phyloP scores from a whole-genome alignment of 805 yeast genomes.

The Blastobotrys chiropterorum region DNA sequence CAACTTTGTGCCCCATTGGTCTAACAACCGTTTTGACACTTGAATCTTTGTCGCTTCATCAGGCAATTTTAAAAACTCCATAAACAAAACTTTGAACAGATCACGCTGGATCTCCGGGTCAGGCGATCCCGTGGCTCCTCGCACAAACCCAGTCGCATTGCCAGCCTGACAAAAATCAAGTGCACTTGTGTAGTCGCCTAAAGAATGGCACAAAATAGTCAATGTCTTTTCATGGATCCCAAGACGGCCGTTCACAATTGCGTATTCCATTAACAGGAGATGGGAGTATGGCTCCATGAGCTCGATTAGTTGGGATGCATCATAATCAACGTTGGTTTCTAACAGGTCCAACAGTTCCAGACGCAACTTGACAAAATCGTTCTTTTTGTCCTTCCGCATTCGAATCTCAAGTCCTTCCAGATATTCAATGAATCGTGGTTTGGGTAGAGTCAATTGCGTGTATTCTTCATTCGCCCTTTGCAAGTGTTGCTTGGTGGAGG shows the following conservation, averaged over 20 bases:
- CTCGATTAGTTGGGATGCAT: slow-evolving; percentile 19
- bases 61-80: slow-evolving; percentile 21
- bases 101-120: slow-evolving; percentile 18
- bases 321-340: slow-evolving; percentile 20
- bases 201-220: slow-evolving; percentile 26
- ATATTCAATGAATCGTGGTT: slow-evolving; percentile 26
- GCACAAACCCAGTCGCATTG: slow-evolving; percentile 7
- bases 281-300: slow-evolving; percentile 22
- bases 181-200: slow-evolving; percentile 31
- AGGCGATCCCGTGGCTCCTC: slow-evolving; percentile 7
- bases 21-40: slow-evolving; percentile 25
- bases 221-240: slow-evolving; percentile 31
- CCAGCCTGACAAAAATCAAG: slow-evolving; percentile 28
- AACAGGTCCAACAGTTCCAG: slow-evolving; percentile 23
- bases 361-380: slow-evolving; percentile 18
- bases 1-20: slow-evolving; percentile 24
- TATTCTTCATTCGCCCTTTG: slow-evolving; percentile 10
- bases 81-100: slow-evolving; percentile 23
- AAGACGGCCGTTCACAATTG: slow-evolving; percentile 27
- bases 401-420: slow-evolving; percentile 11
- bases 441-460: slow-evolving; percentile 28
- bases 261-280: slow-evolving; percentile 29
- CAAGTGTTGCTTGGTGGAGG: slow-evolving; percentile 11
- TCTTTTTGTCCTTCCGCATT: neutral
- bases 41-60: slow-evolving; percentile 18